Conservation (phyloP, 2,329 filamentous ascomycete species). For the Venturia aucupariae region DNA sequence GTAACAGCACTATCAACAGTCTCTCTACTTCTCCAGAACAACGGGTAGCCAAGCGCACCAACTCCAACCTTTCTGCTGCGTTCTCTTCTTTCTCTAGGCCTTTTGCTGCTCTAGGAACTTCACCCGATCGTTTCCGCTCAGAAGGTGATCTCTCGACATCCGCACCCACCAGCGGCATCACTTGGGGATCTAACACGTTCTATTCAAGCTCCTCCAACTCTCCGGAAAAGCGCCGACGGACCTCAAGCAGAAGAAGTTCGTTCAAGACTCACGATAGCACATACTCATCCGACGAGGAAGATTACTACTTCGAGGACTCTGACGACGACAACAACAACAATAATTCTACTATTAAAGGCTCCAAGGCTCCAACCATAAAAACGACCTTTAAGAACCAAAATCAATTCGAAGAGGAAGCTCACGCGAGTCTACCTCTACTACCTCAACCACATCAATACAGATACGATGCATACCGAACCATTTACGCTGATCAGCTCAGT, state of each 20-base stretch:
- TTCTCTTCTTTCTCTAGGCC: conserved; percentile 32
- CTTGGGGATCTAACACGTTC: conserved; percentile 37
- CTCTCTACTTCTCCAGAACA: conserved; percentile 35
- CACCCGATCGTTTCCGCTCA: conserved; percentile 26
- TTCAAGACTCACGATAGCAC: conserved; percentile 21
- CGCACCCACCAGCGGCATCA: conserved; percentile 34
- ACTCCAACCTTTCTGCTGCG: conserved; percentile 31
- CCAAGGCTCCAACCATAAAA: conserved; percentile 30
- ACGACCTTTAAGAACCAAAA: conserved; percentile 48
- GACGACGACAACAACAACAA: conserved; percentile 10
- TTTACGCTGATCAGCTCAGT: conserved; percentile 51
- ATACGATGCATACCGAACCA: conserved; percentile 44
- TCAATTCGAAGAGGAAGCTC: conserved; percentile 45
- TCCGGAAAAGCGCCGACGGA: conserved; percentile 19
- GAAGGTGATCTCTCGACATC: conserved; percentile 34
- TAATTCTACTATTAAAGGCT: conserved; percentile 12
- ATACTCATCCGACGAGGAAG: conserved; percentile 6
- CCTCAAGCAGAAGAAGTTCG: conserved; percentile 30
- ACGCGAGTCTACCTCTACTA: conserved; percentile 39
- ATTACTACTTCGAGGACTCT: conserved; percentile 8
- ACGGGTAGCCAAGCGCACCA: conserved; percentile 23
- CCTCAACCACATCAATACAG: conserved; percentile 39
- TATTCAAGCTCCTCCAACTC: conserved; percentile 26
- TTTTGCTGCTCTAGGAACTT: conserved; percentile 28
- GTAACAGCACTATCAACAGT: conserved; percentile 23